These are phyloP conservation scores for Primulina huaijiensis DNA, from an alignment of 257 asterid species.

Conservation along the genomic window DNA sequence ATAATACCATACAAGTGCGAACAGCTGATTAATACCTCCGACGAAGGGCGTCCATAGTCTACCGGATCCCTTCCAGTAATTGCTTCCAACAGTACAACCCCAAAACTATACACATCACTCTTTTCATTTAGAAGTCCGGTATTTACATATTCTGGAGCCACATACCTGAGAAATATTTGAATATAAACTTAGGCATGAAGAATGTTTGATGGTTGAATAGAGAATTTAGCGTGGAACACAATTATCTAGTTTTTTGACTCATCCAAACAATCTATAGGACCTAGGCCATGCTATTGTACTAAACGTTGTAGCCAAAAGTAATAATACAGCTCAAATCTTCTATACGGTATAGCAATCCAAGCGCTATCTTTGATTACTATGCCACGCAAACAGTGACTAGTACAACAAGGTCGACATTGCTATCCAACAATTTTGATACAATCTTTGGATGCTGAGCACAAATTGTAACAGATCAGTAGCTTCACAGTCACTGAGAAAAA, in stretches of 20 bases:
- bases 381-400: not conserved
- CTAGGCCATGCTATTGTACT: not conserved
- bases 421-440: not conserved
- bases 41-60: slow-evolving; percentile 90
- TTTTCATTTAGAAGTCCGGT: slow-evolving; percentile 90
- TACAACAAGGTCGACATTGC: not conserved
- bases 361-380: not conserved
- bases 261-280: not conserved
- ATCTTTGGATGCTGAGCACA: slow-evolving; percentile 3
- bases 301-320: not conserved
- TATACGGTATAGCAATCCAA: not conserved
- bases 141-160: slow-evolving; percentile 98
- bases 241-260: not conserved
- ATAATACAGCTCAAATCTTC: not conserved
- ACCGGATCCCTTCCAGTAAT: slow-evolving; percentile 98
- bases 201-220: not conserved
- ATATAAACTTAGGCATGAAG: slow-evolving; percentile 16
- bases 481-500: not conserved
- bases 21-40: slow-evolving; percentile 51
- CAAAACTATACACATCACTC: slow-evolving; percentile 94
- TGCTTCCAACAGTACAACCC: slow-evolving; percentile 82
- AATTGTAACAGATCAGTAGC: not conserved
- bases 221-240: not conserved
- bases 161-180: slow-evolving; percentile 53
- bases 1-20: not conserved